Evolutionary conservation across 768 basidiomycete species (phyloP).

Genomic region (Tylopilus sp.): DNA sequence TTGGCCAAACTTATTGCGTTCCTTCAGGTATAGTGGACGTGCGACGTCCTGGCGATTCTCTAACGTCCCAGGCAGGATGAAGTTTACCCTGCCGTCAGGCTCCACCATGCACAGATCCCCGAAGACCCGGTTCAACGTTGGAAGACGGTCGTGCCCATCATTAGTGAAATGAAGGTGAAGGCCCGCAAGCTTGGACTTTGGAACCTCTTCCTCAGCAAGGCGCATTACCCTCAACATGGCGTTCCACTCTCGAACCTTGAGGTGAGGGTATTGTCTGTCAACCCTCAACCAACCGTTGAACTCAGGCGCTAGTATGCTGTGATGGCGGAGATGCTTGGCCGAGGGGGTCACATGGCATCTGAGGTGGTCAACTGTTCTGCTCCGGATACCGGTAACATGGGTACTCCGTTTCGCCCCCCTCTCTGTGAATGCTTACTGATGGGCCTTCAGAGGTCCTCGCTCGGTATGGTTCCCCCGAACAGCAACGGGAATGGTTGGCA

Average conservation of each 20-base stretch:
- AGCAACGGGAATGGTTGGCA: conserved; percentile 86
- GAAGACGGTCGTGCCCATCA: conserved; percentile 77
- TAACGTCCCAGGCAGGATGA: conserved; percentile 59
- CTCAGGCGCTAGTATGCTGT: conserved; percentile 73
- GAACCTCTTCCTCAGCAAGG: conserved; percentile 96
- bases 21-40: conserved; percentile 54
- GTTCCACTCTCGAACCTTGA: conserved; percentile 92
- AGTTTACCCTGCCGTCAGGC: conserved; percentile 70
- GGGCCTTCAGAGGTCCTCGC: conserved; percentile 83
- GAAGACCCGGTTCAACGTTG: conserved; percentile 70
- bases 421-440: not conserved
- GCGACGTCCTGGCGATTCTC: not conserved
- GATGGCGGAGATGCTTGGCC: conserved; percentile 94
- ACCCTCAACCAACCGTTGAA: not conserved
- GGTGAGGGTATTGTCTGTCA: conserved; percentile 40
- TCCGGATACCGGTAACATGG: conserved; percentile 98
- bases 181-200: conserved; percentile 89
- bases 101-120: conserved; percentile 83
- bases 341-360: conserved; percentile 76
- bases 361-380: conserved; percentile 93
- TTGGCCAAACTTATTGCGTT: conserved; percentile 82
- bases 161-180: conserved; percentile 82
- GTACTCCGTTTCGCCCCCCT: conserved; percentile 34
- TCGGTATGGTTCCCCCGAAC: conserved; percentile 85
- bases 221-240: conserved; percentile 87